Percentiles rank a stretch among this genome's conserved stretches.
These are phyloP conservation scores for Pseudomicrostroma phylloplanum DNA, from an alignment of 1,284 basidiomycete genomes.

Conservation along the genomic window DNA sequence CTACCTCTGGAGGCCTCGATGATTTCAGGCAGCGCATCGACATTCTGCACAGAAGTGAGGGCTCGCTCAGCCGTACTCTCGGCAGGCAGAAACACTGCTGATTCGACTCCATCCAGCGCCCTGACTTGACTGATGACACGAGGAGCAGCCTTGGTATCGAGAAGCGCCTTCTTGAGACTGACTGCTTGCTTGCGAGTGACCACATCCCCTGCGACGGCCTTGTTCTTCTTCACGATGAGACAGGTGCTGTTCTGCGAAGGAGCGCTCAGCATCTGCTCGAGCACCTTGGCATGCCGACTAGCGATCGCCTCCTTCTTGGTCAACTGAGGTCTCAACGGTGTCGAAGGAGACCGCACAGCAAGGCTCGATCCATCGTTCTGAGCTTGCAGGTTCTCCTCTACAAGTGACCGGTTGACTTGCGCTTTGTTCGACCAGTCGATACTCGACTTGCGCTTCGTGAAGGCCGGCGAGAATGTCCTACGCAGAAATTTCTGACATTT, in stretches of 20 bases:
- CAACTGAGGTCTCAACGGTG: constrained; percentile 9
- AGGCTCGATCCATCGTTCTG: no score
- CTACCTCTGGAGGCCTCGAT: no score
- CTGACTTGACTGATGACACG: constrained; percentile 39
- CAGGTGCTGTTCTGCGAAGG: constrained; percentile 17
- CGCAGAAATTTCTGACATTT: no score
- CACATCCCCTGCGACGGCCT: constrained; percentile 18
- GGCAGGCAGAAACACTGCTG: no score
- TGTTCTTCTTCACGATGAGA: constrained; percentile 3
- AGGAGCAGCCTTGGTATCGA: constrained; percentile 33
- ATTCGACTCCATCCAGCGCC: constrained; percentile 22
- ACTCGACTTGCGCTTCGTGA: not conserved
- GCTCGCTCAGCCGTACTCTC: no score
- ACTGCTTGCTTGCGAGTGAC: constrained; percentile 26
- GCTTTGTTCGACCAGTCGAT: not conserved
- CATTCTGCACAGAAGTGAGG: no score
- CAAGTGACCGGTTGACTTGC: no score
- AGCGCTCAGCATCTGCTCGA: constrained; percentile 40
- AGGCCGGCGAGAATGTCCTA: no score
- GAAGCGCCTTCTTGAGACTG: constrained; percentile 33
- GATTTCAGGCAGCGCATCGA: no score
- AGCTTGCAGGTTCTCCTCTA: no score
- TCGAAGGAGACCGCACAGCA: no score
- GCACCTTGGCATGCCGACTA: constrained; percentile 36
- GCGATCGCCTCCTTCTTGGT: constrained; percentile 29